A percentile compares a stretch with the other conserved stretches of the same genome.
Evolutionary conservation across 2,329 filamentous ascomycete genomes (phyloP).

Genomic region (Mycosphaerelloides madeirae): DNA sequence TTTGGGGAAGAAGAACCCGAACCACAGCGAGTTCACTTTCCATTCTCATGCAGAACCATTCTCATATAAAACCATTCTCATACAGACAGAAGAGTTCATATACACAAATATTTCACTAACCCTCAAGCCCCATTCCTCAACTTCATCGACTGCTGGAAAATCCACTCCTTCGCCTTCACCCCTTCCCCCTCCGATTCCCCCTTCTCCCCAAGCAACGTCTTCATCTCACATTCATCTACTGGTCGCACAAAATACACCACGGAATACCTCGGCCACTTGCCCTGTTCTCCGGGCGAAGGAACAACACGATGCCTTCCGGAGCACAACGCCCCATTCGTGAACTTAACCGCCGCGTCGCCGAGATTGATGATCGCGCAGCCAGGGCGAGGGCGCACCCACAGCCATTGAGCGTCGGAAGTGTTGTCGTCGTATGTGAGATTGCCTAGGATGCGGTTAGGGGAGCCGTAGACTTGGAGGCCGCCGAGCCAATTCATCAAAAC

Average conservation of each 20-base stretch:
- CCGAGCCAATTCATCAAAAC: conserved; percentile 55
- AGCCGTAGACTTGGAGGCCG: conserved; percentile 47
- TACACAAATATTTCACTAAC: not conserved
- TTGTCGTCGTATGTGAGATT: conserved; percentile 18
- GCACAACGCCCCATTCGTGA: conserved; percentile 41
- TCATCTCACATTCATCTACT: conserved; percentile 44
- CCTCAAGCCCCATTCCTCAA: conserved; percentile 22
- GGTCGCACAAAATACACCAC: conserved; percentile 55
- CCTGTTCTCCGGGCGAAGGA: conserved; percentile 47
- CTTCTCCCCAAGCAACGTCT: conserved; percentile 30
- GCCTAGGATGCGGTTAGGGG: conserved; percentile 17
- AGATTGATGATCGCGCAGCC: conserved; percentile 46
- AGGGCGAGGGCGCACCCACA: conserved; percentile 51
- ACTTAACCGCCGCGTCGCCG: conserved; percentile 46
- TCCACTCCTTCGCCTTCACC: conserved; percentile 40
- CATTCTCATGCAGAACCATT: too few relatives aligned
- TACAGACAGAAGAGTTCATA: too few relatives aligned
- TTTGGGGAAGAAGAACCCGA: too few relatives aligned
- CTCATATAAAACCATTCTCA: too few relatives aligned
- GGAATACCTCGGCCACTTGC: conserved; percentile 44
- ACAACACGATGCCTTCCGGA: conserved; percentile 48
- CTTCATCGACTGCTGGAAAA: conserved; percentile 36
- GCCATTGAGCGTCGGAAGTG: conserved; percentile 38
- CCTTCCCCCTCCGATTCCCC: conserved; percentile 33
- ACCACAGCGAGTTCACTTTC: too few relatives aligned